Percentiles rank a stretch among this genome's conserved stretches.
phyloP scores from a whole-genome alignment of 2,329 filamentous ascomycete species.

The Fusarium sp. region DNA sequence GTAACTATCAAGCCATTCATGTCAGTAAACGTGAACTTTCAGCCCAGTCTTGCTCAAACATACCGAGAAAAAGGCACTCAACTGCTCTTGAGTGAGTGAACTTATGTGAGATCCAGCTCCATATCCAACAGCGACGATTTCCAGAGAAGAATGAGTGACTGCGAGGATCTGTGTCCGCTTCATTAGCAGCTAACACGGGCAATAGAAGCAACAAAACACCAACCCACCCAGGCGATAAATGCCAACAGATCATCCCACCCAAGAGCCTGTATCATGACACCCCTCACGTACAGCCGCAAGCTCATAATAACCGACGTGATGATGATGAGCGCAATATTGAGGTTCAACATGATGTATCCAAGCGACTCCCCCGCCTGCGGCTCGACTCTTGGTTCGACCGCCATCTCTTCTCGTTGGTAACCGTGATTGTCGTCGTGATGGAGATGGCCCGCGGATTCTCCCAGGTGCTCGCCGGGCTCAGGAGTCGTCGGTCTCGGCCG shows the following conservation, averaged over 20 bases:
- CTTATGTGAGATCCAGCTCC: conserved; percentile 33
- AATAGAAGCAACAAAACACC: too few relatives aligned
- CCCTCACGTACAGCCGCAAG: conserved; percentile 36
- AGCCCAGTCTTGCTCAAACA: not conserved
- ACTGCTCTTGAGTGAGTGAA: conserved; percentile 17
- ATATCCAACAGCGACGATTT: conserved; percentile 28
- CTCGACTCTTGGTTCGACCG: not conserved
- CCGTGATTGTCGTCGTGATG: conserved; percentile 32
- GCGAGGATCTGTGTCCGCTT: conserved; percentile 17
- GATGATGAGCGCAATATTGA: conserved; percentile 39
- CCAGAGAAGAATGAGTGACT: conserved; percentile 26
- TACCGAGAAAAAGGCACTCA: conserved; percentile 36
- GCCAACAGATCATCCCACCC: conserved; percentile 39
- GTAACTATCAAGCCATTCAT: not conserved
- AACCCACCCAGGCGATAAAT: conserved; percentile 35
- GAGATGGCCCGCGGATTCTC: conserved; percentile 30
- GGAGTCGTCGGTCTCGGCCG: conserved; percentile 24
- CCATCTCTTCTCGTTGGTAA: conserved; percentile 28
- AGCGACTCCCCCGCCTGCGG: not conserved
- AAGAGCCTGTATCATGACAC: conserved; percentile 33
- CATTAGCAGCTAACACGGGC: conserved; percentile 1
- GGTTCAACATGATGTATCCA: conserved; percentile 25
- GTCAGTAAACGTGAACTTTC: not conserved
- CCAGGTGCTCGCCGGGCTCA: conserved; percentile 9
- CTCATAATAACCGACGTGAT: conserved; percentile 32